Percentiles rank a stretch among this genome's conserved stretches.
phyloP scores from a whole-genome alignment of 208 protist species.

The Lotmaria passim region DNA sequence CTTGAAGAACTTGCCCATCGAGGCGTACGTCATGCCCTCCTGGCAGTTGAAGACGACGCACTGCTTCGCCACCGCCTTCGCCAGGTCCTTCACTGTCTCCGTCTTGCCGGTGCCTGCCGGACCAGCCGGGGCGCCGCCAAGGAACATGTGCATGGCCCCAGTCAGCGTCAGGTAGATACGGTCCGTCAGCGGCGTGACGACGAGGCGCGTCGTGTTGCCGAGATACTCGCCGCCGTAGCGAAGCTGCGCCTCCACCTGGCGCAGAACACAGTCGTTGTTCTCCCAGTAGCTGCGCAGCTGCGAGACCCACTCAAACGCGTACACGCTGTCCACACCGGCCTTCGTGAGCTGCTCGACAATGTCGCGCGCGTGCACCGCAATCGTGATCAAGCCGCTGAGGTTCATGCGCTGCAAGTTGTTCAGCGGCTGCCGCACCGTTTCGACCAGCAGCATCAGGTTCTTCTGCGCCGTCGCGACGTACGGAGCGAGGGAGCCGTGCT shows the following conservation, averaged over 20 bases:
- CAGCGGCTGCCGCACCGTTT: slow-evolving; percentile 87
- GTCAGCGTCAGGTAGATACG: slow-evolving; percentile 97
- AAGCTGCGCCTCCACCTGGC: slow-evolving; percentile 94
- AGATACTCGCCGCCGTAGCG: slow-evolving; percentile 97
- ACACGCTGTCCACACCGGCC: slow-evolving; percentile 79
- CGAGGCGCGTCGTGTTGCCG: slow-evolving; percentile 96
- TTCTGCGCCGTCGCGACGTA: slow-evolving; percentile 87
- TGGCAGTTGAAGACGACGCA: slow-evolving; percentile 99
- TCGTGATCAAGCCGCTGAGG: slow-evolving; percentile 95
- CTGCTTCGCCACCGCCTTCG: slow-evolving; percentile 97
- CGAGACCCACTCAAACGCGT: slow-evolving; percentile 96
- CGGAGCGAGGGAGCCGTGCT: slow-evolving; percentile 81
- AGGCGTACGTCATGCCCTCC: slow-evolving; percentile 96
- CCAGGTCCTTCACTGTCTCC: slow-evolving; percentile 97
- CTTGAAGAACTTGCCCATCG: slow-evolving; percentile 98
- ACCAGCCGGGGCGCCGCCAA: slow-evolving; percentile 93
- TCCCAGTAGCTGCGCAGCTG: slow-evolving; percentile 98
- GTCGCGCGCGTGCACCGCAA: slow-evolving; percentile 97
- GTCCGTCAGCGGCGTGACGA: slow-evolving; percentile 97
- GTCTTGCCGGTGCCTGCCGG: slow-evolving; percentile 97
- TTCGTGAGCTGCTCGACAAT: slow-evolving; percentile 92
- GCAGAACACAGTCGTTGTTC: slow-evolving; percentile 89
- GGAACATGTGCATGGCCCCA: slow-evolving; percentile 96
- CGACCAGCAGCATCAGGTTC: slow-evolving; percentile 90
- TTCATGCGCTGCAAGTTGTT: slow-evolving; percentile 93